Conservation (phyloP, 345 rosid species). For the Erucastrum elatum region DNA sequence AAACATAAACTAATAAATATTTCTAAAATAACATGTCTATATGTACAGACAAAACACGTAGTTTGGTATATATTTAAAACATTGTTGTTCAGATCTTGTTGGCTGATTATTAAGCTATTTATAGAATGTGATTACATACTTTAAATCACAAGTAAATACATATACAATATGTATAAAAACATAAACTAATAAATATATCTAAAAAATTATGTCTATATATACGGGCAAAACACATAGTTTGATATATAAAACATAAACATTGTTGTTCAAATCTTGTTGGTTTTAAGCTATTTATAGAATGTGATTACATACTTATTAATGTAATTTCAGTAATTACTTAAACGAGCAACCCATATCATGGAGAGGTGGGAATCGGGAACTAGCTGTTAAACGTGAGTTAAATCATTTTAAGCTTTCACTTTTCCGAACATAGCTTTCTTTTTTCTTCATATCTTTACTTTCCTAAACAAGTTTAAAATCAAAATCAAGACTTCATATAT, state of each 20-base stretch:
- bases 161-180: too few relatives aligned
- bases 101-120: neutral
- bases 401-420: neutral
- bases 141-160: neutral
- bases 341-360: neutral
- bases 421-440: neutral
- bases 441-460: neutral
- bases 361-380: constrained; percentile 8
- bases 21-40: too few relatives aligned
- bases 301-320: neutral
- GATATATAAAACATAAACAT: too few relatives aligned
- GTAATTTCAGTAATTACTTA: neutral
- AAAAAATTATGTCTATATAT: too few relatives aligned
- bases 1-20: too few relatives aligned
- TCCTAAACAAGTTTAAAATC: neutral
- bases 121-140: neutral
- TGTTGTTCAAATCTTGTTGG: too few relatives aligned
- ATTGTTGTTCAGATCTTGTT: neutral
- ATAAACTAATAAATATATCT: too few relatives aligned
- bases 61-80: neutral
- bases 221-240: too few relatives aligned
- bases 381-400: constrained; percentile 1
- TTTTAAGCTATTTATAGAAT: neutral
- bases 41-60: neutral
- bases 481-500: constrained; percentile 21